A percentile compares a stretch with the other conserved stretches of the same genome.
phyloP scores from a whole-genome alignment of 2,329 filamentous ascomycete species.

The Knufia fluminis region DNA sequence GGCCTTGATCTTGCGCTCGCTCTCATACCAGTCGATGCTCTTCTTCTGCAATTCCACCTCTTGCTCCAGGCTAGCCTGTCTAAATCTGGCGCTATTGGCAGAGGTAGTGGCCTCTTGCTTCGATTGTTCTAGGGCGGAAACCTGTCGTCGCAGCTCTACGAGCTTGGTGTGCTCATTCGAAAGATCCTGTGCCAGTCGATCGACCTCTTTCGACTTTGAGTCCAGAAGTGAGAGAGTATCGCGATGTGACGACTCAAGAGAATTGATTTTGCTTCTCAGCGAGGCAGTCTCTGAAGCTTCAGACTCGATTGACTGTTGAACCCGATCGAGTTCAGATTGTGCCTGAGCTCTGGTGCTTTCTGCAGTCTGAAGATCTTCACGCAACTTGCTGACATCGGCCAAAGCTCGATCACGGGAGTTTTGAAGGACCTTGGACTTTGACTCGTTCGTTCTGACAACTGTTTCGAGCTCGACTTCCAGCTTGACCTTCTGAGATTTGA shows the following conservation, averaged over 20 bases:
- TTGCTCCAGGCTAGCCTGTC: constrained; percentile 80
- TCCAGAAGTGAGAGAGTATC: constrained; percentile 84
- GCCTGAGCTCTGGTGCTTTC: constrained; percentile 67
- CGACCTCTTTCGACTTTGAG: constrained; percentile 77
- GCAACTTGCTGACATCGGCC: constrained; percentile 71
- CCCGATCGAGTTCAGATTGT: constrained; percentile 69
- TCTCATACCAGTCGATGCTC: constrained; percentile 89
- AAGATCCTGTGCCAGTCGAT: constrained; percentile 76
- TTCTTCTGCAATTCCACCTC: constrained; percentile 80
- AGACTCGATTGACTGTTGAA: constrained; percentile 64
- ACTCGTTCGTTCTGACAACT: constrained; percentile 72
- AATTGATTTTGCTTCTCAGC: constrained; percentile 71
- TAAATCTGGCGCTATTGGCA: constrained; percentile 74
- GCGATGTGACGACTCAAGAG: constrained; percentile 83
- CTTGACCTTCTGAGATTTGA: constrained; percentile 80
- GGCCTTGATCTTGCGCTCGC: constrained; percentile 81
- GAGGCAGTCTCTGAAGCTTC: constrained; percentile 60
- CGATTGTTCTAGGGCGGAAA: constrained; percentile 71
- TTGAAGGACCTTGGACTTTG: constrained; percentile 73
- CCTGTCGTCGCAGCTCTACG: constrained; percentile 70
- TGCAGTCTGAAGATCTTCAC: constrained; percentile 75
- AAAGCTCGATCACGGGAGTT: constrained; percentile 71
- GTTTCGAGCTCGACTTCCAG: constrained; percentile 90
- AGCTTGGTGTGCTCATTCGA: constrained; percentile 83
- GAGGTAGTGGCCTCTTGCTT: constrained; percentile 74